Percentiles rank a stretch among this genome's conserved stretches.
Conservation (phyloP, 2,329 filamentous ascomycete genomes). For the Aspergillus amoenus region DNA sequence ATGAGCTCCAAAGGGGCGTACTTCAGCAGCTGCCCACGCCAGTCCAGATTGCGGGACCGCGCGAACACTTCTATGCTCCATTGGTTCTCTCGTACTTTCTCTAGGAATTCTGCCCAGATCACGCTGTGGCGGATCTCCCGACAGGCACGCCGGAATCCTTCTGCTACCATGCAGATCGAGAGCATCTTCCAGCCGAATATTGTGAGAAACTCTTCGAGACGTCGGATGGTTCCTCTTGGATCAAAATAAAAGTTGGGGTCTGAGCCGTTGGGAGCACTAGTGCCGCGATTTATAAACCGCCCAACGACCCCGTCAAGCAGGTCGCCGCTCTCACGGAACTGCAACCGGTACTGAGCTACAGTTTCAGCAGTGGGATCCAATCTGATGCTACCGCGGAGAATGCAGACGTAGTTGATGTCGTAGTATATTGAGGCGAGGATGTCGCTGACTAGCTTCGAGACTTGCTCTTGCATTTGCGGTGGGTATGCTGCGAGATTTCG, state of each 20-base stretch:
- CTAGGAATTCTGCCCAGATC: constrained; percentile 20
- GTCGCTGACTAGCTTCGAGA: not conserved
- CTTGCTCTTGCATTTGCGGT: not conserved
- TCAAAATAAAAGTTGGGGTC: not conserved
- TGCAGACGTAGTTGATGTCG: constrained; percentile 19
- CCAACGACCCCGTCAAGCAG: constrained; percentile 1
- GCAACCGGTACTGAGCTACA: not conserved
- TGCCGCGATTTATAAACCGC: not conserved
- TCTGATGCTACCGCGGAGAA: constrained; percentile 1
- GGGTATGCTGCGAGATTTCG: not conserved
- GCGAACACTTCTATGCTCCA: constrained; percentile 28
- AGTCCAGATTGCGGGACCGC: constrained; percentile 25
- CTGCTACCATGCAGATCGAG: constrained; percentile 26
- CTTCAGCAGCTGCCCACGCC: constrained; percentile 17
- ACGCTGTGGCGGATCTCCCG: not conserved
- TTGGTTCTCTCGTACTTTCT: constrained; percentile 16
- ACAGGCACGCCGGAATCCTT: constrained; percentile 23
- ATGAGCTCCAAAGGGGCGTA: constrained; percentile 6
- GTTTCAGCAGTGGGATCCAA: not conserved
- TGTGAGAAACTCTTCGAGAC: constrained; percentile 11
- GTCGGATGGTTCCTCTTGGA: not conserved
- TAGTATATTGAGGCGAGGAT: constrained; percentile 20
- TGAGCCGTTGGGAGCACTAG: too few relatives aligned
- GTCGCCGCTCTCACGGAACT: not conserved
- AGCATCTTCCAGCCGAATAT: constrained; percentile 26